Evolutionary conservation across 139 green algal species (phyloP).

Genomic region (Eudorina sp.): DNA sequence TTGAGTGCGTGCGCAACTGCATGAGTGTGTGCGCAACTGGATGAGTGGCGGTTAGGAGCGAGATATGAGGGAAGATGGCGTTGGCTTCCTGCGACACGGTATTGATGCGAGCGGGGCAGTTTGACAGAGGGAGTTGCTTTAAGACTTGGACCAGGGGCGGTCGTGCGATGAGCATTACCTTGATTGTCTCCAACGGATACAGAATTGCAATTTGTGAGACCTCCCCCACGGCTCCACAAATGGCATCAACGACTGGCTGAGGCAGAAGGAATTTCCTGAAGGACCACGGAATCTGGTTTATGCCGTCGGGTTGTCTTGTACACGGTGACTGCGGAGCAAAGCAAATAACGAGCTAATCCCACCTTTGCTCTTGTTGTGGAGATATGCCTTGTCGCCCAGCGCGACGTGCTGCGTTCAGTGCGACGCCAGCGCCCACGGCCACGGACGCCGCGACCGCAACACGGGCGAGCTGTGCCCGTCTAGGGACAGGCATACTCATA

Average conservation of each 20-base stretch:
- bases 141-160: background rate
- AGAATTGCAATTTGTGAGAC: constrained; percentile 71
- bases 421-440: constrained; percentile 20
- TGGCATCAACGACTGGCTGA: constrained; percentile 61
- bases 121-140: background rate
- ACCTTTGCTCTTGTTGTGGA: background rate
- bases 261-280: constrained; percentile 34
- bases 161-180: constrained; percentile 59
- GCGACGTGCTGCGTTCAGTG: background rate
- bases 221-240: constrained; percentile 74
- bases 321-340: background rate
- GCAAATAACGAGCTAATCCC: background rate
- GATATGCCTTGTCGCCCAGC: background rate
- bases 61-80: no score
- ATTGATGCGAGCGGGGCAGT: no score
- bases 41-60: no score
- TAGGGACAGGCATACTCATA: constrained; percentile 11
- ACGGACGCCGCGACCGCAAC: constrained; percentile 4
- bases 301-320: background rate
- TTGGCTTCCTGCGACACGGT: no score
- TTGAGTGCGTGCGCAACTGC: no score
- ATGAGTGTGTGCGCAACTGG: no score
- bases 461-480: constrained; percentile 2
- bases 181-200: constrained; percentile 82
- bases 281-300: background rate